Conservation (phyloP, 495 filamentous ascomycete genomes). For the Pyrenula aspistea region DNA sequence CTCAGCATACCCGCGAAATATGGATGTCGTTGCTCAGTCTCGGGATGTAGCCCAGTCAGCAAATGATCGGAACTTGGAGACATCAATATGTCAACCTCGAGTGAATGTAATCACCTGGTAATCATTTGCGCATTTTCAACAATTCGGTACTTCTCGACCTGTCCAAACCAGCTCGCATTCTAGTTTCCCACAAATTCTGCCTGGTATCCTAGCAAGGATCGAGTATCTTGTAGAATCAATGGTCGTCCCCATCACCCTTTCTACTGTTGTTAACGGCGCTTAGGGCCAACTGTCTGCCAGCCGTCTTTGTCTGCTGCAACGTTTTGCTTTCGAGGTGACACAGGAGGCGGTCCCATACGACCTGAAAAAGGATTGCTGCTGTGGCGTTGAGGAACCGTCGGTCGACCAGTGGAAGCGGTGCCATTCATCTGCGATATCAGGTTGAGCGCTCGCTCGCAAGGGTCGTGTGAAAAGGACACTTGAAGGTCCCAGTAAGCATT, state of each 20-base stretch:
- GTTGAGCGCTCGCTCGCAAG: conserved; percentile 22
- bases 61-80: too few species aligned
- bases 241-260: too few species aligned
- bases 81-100: background rate
- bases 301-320: background rate
- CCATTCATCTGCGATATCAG: conserved; percentile 5
- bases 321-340: background rate
- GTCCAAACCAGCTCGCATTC: too few species aligned
- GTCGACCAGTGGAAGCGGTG: background rate
- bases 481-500: conserved; percentile 17
- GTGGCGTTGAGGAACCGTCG: background rate
- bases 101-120: background rate
- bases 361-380: background rate
- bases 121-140: background rate
- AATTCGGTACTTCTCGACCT: too few species aligned
- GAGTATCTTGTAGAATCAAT: too few species aligned
- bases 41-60: too few species aligned
- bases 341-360: background rate
- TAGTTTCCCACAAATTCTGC: too few species aligned
- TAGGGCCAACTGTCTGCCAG: too few species aligned
- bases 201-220: too few species aligned
- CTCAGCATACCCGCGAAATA: too few species aligned
- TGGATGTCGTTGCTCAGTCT: too few species aligned
- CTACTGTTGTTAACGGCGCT: too few species aligned
- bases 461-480: conserved; percentile 23